phyloP scores from a whole-genome alignment of 179 eudicot genomes.

The Corrigiola litoralis region DNA sequence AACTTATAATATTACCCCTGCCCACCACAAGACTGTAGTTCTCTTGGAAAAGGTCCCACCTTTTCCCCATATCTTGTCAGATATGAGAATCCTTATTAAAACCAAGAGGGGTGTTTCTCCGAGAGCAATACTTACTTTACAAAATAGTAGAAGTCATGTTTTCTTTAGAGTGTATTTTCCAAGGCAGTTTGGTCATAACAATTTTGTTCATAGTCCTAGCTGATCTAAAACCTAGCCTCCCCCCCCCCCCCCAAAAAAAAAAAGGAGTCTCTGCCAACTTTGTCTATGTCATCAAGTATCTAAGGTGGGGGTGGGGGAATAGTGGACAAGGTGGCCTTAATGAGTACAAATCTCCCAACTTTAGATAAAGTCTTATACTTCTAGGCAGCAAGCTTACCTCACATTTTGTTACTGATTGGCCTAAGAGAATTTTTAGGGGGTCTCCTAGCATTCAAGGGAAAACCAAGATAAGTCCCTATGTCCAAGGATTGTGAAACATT shows the following conservation, averaged over 20 bases:
- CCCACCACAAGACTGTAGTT: neutral
- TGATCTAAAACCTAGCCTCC: too few species aligned
- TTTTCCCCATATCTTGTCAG: neutral
- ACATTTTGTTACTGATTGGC: neutral
- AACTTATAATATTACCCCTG: neutral
- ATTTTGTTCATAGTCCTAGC: neutral
- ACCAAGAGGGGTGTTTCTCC: neutral
- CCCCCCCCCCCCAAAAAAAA: too few species aligned
- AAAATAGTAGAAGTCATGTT: neutral
- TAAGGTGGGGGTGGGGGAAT: too few species aligned
- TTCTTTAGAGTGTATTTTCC: neutral
- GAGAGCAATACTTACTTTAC: too few species aligned
- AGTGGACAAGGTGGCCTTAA: neutral
- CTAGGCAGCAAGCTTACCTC: neutral
- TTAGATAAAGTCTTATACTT: neutral
- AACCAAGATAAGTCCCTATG: neutral
- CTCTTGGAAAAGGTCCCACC: neutral
- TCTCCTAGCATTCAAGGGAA: neutral
- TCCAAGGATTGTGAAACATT: neutral
- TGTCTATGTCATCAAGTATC: too few species aligned
- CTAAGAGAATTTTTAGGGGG: neutral
- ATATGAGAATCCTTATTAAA: neutral
- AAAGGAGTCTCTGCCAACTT: too few species aligned
- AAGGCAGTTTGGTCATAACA: neutral
- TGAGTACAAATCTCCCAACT: neutral